Percentiles rank a stretch among this genome's conserved stretches.
Conservation (phyloP, 805 yeast genomes). For the Teunomyces atbi region DNA sequence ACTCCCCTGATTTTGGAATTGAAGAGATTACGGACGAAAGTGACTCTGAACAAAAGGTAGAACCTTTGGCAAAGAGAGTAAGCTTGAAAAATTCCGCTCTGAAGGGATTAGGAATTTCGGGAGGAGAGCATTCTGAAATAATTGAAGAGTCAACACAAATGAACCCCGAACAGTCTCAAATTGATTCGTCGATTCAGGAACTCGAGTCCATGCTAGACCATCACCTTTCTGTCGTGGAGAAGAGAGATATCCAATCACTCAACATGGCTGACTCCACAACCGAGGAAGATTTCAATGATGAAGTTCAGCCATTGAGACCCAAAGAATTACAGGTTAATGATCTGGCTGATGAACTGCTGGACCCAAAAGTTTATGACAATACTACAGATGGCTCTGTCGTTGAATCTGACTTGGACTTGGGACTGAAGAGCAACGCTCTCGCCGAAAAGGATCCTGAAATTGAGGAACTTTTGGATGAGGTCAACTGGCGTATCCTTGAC, state of each 20-base stretch:
- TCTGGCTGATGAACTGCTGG: constrained; percentile 1
- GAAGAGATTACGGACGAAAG: constrained; percentile 34
- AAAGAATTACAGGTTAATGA: constrained; percentile 4
- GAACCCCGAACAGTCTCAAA: constrained; percentile 10
- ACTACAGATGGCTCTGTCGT: neutral
- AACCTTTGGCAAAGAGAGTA: constrained; percentile 1
- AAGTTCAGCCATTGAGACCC: constrained; percentile 3
- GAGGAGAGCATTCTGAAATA: constrained; percentile 6
- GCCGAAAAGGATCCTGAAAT: constrained; percentile 41
- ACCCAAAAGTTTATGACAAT: neutral
- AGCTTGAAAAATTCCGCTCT: neutral
- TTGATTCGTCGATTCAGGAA: constrained; percentile 39
- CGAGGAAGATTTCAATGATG: constrained; percentile 1
- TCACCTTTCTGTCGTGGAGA: constrained; percentile 21
- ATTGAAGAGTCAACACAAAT: constrained; percentile 17
- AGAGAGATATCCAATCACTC: neutral
- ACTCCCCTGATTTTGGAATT: constrained; percentile 33
- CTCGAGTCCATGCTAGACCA: constrained; percentile 39
- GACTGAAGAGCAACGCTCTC: neutral
- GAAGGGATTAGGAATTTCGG: constrained; percentile 10
- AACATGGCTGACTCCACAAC: constrained; percentile 5
- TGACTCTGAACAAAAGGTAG: constrained; percentile 13
- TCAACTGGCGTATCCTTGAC: constrained; percentile 73
- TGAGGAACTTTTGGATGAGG: constrained; percentile 72
- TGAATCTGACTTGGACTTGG: neutral